phyloP scores from a whole-genome alignment of 305 asterid genomes.

The Fraxinus floribunda region DNA sequence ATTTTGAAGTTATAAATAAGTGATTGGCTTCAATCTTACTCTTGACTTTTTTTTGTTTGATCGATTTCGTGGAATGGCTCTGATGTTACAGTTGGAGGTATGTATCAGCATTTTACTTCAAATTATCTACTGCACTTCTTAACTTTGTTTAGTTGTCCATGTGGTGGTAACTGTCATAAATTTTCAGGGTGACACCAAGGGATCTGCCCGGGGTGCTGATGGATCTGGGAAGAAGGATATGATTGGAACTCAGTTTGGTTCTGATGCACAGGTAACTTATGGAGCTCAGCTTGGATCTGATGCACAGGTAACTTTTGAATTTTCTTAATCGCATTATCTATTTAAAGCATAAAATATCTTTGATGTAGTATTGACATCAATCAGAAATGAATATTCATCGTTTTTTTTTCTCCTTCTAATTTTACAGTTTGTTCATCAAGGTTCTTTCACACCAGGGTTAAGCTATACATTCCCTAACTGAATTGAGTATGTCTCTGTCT shows the following conservation, averaged over 20 bases:
- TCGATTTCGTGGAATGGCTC: constrained; percentile 15
- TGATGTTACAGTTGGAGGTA: constrained; percentile 45
- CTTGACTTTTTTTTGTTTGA: constrained; percentile 10
- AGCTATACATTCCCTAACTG: constrained; percentile 30
- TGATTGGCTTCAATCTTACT: constrained; percentile 19
- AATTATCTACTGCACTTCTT: neutral
- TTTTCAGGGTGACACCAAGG: constrained; percentile 47
- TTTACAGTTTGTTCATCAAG: constrained; percentile 44
- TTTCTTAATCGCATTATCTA: neutral
- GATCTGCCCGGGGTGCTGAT: constrained; percentile 39
- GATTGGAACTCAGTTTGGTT: constrained; percentile 31
- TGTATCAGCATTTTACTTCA: neutral
- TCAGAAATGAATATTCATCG: neutral
- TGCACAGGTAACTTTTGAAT: neutral
- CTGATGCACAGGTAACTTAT: constrained; percentile 38
- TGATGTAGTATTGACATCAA: neutral
- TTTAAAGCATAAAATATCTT: neutral
- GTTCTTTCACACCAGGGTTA: constrained; percentile 37
- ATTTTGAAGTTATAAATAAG: neutral
- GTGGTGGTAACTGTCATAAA: constrained; percentile 1
- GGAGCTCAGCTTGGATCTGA: constrained; percentile 36
- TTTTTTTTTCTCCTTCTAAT: neutral
- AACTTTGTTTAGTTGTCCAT: neutral
- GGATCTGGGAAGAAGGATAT: constrained; percentile 35
- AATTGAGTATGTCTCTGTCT: constrained; percentile 22